These are phyloP conservation scores for Nissolia schottii DNA, from an alignment of 306 rosid genomes.

Conservation along the genomic window DNA sequence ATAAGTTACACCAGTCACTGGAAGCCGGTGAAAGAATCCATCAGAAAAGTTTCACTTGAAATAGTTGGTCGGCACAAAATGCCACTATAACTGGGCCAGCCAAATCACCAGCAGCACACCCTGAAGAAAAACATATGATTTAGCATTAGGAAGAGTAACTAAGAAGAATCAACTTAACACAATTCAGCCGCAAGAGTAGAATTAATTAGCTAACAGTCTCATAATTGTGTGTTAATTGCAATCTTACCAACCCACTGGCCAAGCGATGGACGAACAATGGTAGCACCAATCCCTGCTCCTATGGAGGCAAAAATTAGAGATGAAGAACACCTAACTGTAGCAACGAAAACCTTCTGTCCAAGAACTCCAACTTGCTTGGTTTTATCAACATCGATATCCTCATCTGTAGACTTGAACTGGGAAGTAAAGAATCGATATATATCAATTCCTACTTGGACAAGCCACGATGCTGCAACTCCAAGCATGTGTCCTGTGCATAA, in stretches of 20 bases:
- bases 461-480: constrained; percentile 89
- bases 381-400: constrained; percentile 31
- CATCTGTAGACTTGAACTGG: constrained; percentile 27
- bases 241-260: constrained; percentile 90
- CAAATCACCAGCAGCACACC: constrained; percentile 77
- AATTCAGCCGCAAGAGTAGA: not conserved
- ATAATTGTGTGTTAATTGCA: not conserved
- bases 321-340: constrained; percentile 58
- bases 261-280: constrained; percentile 57
- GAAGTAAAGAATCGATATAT: constrained; percentile 40
- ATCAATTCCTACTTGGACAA: constrained; percentile 76
- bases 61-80: constrained; percentile 36
- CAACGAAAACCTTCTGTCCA: constrained; percentile 42
- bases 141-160: not conserved
- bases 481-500: constrained; percentile 67
- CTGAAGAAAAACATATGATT: constrained; percentile 31
- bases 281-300: constrained; percentile 84
- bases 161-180: not conserved
- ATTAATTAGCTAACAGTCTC: not conserved
- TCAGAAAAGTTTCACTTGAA: constrained; percentile 36
- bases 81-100: constrained; percentile 72
- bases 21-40: constrained; percentile 18
- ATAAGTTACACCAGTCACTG: no score
- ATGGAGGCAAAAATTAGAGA: constrained; percentile 76
- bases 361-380: constrained; percentile 38